Base-by-base conservation (phyloP, 176 grass and related monocot genomes). In the Musa beccarii region DNA sequence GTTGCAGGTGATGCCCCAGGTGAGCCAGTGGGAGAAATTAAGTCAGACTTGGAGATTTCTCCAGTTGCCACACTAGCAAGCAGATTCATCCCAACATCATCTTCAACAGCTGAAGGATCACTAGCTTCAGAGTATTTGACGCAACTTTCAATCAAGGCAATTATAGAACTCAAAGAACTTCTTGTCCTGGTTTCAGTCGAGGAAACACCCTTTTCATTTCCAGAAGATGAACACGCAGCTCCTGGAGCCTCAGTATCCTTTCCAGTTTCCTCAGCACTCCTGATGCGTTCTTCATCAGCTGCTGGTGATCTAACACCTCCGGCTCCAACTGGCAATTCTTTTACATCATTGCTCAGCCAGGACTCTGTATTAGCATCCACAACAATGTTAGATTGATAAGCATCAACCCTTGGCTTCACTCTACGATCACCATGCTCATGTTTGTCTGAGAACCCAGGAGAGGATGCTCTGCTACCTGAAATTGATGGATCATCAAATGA, bases 41-140 rank as follows among this genome's bases (percentile, higher is more conserved):
- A 63, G 68, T 92, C 87, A 77, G 93, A 90, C 82, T 96, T 92
- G 73, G 89, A 96, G 81, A 92, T 88, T 86, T 96, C 93, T 52
- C 83, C 93, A 79, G 85, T 54, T 81, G 93, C 93, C 50, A 96
- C 93, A 72, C 87, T 96, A 76, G 93, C 93, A 78, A 96, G 93
- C 76, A 96, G 81, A 86, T 96, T 96, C 89, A 96, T 96, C 50
- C 89, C 89, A 9, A 84, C 76, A 77, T 92, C 93, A 59, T 96
- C 93, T 71, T 87, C 89, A 77, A 81, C 81, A 61, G 76, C 85
- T 64, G 84, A 72, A 10, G 89, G 83, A 82, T 76, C 82, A 70
- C 76, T 79, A 75, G 81, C 68, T 79, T 92, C 89, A 14, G 92
- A 86, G 67, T 85, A 96, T 69, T 89, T 92, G 26, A 86, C 81